Percentiles rank a stretch among this genome's conserved stretches.
Conservation (phyloP, 805 yeast genomes). For the Cyberlindnera japonica region DNA sequence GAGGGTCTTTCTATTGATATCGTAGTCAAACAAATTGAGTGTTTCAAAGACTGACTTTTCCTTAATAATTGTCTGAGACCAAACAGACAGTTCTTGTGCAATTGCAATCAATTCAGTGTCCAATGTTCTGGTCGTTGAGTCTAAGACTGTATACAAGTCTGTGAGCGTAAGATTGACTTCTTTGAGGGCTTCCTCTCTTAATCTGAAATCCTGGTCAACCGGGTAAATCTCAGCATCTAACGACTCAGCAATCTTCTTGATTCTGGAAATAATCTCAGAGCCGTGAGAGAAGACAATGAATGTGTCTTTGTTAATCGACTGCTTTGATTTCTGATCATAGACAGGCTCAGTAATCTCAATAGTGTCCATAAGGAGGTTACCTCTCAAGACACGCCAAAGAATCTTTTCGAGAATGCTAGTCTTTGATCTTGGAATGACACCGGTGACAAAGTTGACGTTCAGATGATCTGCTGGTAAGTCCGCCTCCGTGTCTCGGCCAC, state of each 20-base stretch:
- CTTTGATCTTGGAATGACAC: slow-evolving; percentile 75
- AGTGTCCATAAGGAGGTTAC: slow-evolving; percentile 77
- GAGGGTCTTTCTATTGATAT: slow-evolving; percentile 69
- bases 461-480: slow-evolving; percentile 29
- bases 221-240: slow-evolving; percentile 78
- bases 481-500: slow-evolving; percentile 22
- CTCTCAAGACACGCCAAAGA: slow-evolving; percentile 90
- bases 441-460: slow-evolving; percentile 56
- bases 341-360: slow-evolving; percentile 70
- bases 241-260: slow-evolving; percentile 83
- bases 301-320: slow-evolving; percentile 65
- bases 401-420: slow-evolving; percentile 73
- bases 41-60: slow-evolving; percentile 84
- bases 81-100: slow-evolving; percentile 66
- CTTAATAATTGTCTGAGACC: slow-evolving; percentile 65
- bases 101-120: slow-evolving; percentile 74
- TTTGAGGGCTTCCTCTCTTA: slow-evolving; percentile 65
- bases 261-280: slow-evolving; percentile 61
- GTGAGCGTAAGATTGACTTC: slow-evolving; percentile 56
- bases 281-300: slow-evolving; percentile 95
- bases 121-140: slow-evolving; percentile 64
- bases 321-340: slow-evolving; percentile 59
- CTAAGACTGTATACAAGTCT: slow-evolving; percentile 58
- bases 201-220: slow-evolving; percentile 43
- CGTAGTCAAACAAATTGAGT: slow-evolving; percentile 76